A percentile compares a stretch with the other conserved stretches of the same genome.
Evolutionary conservation across 129 eudicot species (phyloP).

Genomic region (Ambrosia artemisiifolia): DNA sequence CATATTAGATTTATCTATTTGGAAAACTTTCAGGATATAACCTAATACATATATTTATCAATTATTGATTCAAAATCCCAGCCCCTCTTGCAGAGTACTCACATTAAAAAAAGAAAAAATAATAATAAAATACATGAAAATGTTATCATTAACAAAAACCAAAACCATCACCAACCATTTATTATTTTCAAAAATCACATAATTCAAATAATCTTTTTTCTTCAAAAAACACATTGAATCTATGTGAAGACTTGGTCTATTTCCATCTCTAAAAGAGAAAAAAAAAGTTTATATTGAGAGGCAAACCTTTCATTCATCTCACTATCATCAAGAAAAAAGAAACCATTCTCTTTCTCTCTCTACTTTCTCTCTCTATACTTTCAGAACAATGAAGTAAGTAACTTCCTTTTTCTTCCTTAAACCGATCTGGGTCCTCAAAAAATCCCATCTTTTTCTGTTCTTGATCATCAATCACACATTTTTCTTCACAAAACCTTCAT

Average conservation of each 20-base stretch:
- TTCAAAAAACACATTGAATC: constrained; percentile 22
- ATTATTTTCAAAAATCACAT: not conserved
- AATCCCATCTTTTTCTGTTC: not conserved
- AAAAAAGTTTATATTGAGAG: not conserved
- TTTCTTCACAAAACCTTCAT: constrained; percentile 9
- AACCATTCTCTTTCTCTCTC: not conserved
- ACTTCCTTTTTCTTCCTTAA: constrained; percentile 20
- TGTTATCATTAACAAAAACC: not conserved
- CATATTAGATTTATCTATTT: no score
- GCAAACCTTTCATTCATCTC: constrained; percentile 26
- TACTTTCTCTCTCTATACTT: constrained; percentile 9
- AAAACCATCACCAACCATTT: not conserved
- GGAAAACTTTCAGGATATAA: no score
- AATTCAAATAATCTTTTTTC: not conserved
- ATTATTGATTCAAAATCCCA: not conserved
- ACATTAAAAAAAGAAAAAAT: not conserved
- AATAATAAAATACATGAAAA: not conserved
- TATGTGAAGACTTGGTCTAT: constrained; percentile 30
- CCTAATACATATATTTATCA: not conserved
- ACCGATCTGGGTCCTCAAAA: constrained; percentile 26
- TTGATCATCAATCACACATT: not conserved
- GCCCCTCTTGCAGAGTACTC: not conserved
- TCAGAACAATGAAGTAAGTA: constrained; percentile 3
- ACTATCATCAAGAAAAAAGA: constrained; percentile 15
- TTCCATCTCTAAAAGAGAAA: constrained; percentile 16